Conservation (phyloP, 225 moss, liverwort and hornwort genomes). For the Rhytidiadelphus loreus region DNA sequence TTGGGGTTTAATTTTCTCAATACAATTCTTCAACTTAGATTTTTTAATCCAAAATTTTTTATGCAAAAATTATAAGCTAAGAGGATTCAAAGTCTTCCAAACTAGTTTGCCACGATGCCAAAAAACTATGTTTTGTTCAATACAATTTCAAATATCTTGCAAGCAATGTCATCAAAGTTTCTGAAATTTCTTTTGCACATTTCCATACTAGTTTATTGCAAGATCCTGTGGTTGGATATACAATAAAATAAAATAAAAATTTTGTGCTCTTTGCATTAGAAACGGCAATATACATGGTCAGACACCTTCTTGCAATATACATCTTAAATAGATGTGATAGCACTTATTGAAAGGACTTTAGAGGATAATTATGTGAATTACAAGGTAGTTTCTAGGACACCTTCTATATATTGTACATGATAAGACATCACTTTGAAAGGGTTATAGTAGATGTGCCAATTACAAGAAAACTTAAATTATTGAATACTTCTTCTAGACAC, state of each 20-base stretch:
- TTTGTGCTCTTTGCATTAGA: neutral
- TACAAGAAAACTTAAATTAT: no score
- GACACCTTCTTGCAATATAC: no score
- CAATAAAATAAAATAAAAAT: neutral
- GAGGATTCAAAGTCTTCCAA: neutral
- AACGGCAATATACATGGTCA: no score
- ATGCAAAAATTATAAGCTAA: neutral
- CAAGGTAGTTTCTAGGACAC: no score
- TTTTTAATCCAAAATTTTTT: neutral
- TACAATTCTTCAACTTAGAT: rapidly evolving
- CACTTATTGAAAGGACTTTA: no score
- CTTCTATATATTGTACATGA: no score
- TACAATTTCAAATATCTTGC: no score
- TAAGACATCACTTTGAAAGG: no score
- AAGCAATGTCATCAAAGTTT: neutral
- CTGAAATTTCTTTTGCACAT: neutral
- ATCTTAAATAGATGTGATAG: no score
- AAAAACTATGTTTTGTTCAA: neutral
- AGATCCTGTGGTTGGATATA: rapidly evolving
- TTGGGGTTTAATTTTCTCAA: neutral
- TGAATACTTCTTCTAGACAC: no score
- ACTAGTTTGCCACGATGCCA: neutral
- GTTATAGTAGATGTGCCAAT: no score
- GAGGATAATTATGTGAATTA: no score
- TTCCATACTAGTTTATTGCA: neutral